Percentiles rank a stretch among this genome's conserved stretches.
Conservation (phyloP, 345 rosid genomes). For the Mallotus nudiflorus region DNA sequence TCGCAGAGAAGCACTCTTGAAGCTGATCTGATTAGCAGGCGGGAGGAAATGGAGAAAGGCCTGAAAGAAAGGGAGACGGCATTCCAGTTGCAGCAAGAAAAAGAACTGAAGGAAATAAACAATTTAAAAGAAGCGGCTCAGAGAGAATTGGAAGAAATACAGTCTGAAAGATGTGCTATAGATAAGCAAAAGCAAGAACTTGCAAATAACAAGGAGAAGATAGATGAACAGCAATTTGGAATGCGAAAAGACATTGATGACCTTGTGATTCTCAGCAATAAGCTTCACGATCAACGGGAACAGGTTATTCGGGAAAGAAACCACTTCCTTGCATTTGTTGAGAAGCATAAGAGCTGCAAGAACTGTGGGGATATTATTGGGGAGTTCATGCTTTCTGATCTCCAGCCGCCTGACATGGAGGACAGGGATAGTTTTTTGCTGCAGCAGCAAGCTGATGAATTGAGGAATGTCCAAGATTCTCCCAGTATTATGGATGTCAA, state of each 20-base stretch:
- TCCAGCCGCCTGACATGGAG: slow-evolving; percentile 47
- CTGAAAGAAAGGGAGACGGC: slow-evolving; percentile 41
- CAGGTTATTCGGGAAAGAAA: slow-evolving; percentile 48
- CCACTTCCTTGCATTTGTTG: slow-evolving; percentile 58
- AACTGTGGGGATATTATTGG: slow-evolving; percentile 56
- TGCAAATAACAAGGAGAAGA: slow-evolving; percentile 45
- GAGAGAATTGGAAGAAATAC: slow-evolving; percentile 56
- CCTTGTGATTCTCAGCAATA: slow-evolving; percentile 57
- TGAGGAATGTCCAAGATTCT: slow-evolving; percentile 33
- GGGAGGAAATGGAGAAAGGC: slow-evolving; percentile 55
- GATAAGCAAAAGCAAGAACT: slow-evolving; percentile 52
- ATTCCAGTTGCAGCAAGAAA: slow-evolving; percentile 49
- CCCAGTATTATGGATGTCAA: slow-evolving; percentile 32
- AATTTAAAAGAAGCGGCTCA: slow-evolving; percentile 47
- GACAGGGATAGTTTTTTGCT: slow-evolving; percentile 36
- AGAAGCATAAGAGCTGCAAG: slow-evolving; percentile 56
- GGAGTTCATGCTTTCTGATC: slow-evolving; percentile 60
- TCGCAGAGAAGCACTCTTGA: slow-evolving; percentile 47
- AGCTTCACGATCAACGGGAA: slow-evolving; percentile 55
- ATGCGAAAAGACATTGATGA: slow-evolving; percentile 63
- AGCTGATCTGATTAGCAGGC: slow-evolving; percentile 40
- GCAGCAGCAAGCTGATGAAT: slow-evolving; percentile 32
- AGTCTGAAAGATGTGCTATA: slow-evolving; percentile 42
- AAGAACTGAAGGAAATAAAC: slow-evolving; percentile 41
- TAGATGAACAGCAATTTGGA: slow-evolving; percentile 55